Percentiles rank a stretch among this genome's conserved stretches.
phyloP scores from a whole-genome alignment of 2,329 filamentous ascomycete genomes.

The Fonsecaea multimorphosa region DNA sequence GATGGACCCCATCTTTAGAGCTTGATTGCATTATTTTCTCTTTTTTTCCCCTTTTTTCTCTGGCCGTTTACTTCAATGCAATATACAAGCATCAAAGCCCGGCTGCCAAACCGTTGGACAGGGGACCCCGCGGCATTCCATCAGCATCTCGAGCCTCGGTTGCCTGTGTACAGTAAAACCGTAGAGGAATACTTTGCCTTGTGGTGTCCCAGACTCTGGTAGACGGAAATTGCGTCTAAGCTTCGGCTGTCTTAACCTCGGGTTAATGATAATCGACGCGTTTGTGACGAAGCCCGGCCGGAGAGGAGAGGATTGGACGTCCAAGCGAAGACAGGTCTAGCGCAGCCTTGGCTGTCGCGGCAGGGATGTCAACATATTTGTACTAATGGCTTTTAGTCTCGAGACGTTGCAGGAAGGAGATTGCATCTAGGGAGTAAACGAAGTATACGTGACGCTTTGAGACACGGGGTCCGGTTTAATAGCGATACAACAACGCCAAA shows the following conservation, averaged over 20 bases:
- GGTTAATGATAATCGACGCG: neutral
- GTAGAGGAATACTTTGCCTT: neutral
- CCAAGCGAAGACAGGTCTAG: no score
- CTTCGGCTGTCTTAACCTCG: neutral
- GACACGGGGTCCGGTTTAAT: no score
- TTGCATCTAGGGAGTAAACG: no score
- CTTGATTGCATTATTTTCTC: neutral
- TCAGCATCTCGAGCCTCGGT: neutral
- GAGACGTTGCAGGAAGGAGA: no score
- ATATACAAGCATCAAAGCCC: neutral
- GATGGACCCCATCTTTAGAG: neutral
- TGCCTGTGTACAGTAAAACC: neutral
- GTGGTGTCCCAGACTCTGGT: neutral
- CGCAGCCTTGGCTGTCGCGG: no score
- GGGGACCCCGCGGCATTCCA: neutral
- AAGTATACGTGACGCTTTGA: no score
- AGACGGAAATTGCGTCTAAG: neutral
- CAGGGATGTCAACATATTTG: no score
- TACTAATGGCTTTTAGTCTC: no score
- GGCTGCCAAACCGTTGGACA: neutral
- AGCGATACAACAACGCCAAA: no score
- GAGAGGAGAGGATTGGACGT: no score
- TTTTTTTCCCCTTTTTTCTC: neutral
- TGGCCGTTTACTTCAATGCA: neutral
- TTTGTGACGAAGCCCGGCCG: no score